Base-by-base conservation (phyloP, 805 yeast species). In the Ogataea degrootiae region DNA sequence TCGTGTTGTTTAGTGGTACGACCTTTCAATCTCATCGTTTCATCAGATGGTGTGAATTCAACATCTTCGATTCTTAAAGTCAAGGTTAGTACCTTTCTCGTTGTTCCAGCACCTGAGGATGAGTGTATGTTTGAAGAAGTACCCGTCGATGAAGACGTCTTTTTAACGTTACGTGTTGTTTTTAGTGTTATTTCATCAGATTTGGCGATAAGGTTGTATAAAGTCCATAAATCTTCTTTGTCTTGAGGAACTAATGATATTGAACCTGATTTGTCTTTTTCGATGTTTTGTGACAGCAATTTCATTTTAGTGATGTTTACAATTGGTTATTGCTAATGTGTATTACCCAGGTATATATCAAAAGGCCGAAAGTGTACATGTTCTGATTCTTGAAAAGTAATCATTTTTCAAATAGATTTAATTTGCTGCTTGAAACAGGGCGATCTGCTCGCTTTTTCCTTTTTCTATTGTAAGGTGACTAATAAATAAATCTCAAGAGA, bases 191-290 rank as follows among this genome's bases (percentile, higher is more conserved):
- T 73, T 53, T 79, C 83, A 67, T 94, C 98, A 19, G 84, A 86
- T 46, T 79, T 77, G 43, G 82, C 83, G 3, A 94, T 73, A 23
- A 94, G 70, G 60, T 92, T 94, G 70, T 89, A 89, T 4, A 88
- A 61, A 23, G 86, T 82, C 89, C 97, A 94, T 51, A 94, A 72
- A 64, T 92, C 99, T 57, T 92, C 97, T 42, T 85, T 80, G 58
- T 94, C 98, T 59, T 91, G 86, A 0, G 97, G 91, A 4, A 81
- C 69, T 19, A 92, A 63, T 0, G 86, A 74, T 19, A 88, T 73
- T 2, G 75, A 67, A 6, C 92, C 95, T 48, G 84, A 75, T 43
- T 75, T 70, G 53, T 83, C 88, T 53, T 77, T 80, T 45, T 76
- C 80, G 35, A 80, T 63, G 16, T 65, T 58, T 49, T 77, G 75